phyloP scores from a whole-genome alignment of 345 rosid genomes.

The Hypericum androsaemum region DNA sequence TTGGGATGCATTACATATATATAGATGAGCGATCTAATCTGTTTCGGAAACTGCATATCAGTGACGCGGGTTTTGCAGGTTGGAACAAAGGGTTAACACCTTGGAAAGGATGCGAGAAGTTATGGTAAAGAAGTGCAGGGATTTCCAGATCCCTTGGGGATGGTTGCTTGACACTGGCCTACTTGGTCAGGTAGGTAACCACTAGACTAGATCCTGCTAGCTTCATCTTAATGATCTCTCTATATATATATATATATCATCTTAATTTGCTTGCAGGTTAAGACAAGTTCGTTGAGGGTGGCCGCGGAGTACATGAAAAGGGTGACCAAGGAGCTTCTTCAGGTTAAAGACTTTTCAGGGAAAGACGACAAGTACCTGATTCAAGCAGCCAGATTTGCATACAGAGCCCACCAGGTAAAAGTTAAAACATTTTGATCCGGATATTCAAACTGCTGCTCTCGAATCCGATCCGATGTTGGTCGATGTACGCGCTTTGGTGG shows the following conservation, averaged over 20 bases:
- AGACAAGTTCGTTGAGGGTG: constrained; percentile 53
- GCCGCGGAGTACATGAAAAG: constrained; percentile 65
- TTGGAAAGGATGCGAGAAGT: constrained; percentile 58
- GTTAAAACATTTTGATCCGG: not conserved
- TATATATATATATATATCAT: too few relatives aligned
- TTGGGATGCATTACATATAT: too few relatives aligned
- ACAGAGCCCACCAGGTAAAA: constrained; percentile 73
- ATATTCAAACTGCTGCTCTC: not conserved
- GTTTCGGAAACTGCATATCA: too few relatives aligned
- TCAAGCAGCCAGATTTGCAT: constrained; percentile 77
- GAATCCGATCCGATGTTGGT: not conserved
- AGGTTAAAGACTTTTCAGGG: constrained; percentile 16
- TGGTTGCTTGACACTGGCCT: constrained; percentile 82
- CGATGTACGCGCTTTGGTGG: too few relatives aligned
- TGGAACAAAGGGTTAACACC: constrained; percentile 56
- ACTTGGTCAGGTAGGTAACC: constrained; percentile 70
- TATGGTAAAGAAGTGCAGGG: constrained; percentile 59
- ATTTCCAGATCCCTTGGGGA: constrained; percentile 82
- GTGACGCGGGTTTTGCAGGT: constrained; percentile 31
- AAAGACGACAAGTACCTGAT: constrained; percentile 43
- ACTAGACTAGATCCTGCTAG: too few relatives aligned
- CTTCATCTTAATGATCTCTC: too few relatives aligned
- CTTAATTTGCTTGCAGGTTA: constrained; percentile 48
- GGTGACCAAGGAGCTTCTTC: constrained; percentile 42
- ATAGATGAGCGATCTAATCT: too few relatives aligned